Evolutionary conservation across 441 rosid genomes (phyloP).

Genomic region (Syzygium malaccense): DNA sequence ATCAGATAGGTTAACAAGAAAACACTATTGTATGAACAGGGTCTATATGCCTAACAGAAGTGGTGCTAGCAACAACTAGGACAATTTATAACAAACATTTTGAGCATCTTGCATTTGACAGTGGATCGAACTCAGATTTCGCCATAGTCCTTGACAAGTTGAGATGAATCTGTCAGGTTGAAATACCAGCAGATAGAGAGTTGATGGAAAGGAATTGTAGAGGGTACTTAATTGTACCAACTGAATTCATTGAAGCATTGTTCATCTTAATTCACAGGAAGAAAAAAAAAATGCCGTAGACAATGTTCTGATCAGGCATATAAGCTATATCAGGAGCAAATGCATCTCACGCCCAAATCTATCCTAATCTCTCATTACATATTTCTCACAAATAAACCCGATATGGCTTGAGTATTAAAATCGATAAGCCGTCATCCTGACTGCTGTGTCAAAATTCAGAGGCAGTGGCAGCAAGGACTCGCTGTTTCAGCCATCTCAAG

Average conservation of each 20-base stretch:
- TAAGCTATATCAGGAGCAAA: not conserved
- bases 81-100: not conserved
- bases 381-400: slow-evolving; percentile 32
- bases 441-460: not conserved
- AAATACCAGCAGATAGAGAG: not conserved
- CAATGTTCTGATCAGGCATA: slow-evolving; percentile 19
- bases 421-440: not conserved
- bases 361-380: slow-evolving; percentile 15
- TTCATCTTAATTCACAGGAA: slow-evolving; percentile 34
- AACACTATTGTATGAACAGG: not conserved
- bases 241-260: not conserved
- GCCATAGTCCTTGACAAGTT: not conserved
- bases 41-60: not conserved
- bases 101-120: not conserved
- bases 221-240: not conserved
- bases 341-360: slow-evolving; percentile 26
- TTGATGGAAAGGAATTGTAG: not conserved
- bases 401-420: not conserved
- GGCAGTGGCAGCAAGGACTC: not conserved
- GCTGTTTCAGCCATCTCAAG: not conserved
- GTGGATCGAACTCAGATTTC: not conserved
- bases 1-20: not conserved
- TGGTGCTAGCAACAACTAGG: not conserved
- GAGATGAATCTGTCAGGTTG: not conserved
- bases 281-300: slow-evolving; percentile 16